These are phyloP conservation scores for Aspergillus versicolor DNA, from an alignment of 2,329 filamentous ascomycete genomes.

Conservation along the genomic window DNA sequence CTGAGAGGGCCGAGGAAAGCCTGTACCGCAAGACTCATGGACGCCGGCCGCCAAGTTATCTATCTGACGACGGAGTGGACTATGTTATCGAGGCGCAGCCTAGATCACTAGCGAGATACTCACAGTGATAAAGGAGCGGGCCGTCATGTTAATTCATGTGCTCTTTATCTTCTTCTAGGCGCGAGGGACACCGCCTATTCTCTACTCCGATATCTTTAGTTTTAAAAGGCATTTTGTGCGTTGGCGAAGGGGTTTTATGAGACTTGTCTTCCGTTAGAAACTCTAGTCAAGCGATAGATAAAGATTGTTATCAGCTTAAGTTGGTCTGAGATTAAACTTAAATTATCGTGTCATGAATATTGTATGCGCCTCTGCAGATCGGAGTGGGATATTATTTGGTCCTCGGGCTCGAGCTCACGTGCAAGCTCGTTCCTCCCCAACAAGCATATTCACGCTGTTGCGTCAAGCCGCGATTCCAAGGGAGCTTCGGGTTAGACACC, in stretches of 20 bases:
- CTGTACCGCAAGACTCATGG: conserved; percentile 24
- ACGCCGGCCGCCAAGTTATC: conserved; percentile 72
- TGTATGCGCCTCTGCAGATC: not conserved
- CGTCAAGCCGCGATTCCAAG: conserved; percentile 5
- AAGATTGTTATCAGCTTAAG: not conserved
- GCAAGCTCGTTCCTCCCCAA: conserved; percentile 7
- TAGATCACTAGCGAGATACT: conserved; percentile 53
- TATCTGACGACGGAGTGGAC: conserved; percentile 70
- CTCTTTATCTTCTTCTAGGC: not conserved
- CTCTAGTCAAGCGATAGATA: too few relatives aligned
- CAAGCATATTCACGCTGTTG: not conserved
- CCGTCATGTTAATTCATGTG: not conserved
- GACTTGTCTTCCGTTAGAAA: not conserved
- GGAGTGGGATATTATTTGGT: conserved; percentile 34
- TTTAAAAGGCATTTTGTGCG: not conserved
- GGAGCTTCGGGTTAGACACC: conserved; percentile 8
- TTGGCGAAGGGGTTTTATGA: not conserved
- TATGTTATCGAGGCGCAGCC: conserved; percentile 70
- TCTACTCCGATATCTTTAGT: not conserved
- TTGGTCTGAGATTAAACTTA: not conserved
- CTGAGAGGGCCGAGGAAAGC: conserved; percentile 5
- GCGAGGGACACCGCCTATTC: not conserved
- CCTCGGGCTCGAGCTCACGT: conserved; percentile 19
- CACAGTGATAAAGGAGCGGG: not conserved
- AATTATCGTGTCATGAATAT: not conserved